These are phyloP conservation scores for Verticillium nonalfalfae DNA, from an alignment of 2,329 filamentous ascomycete species.

Conservation along the genomic window DNA sequence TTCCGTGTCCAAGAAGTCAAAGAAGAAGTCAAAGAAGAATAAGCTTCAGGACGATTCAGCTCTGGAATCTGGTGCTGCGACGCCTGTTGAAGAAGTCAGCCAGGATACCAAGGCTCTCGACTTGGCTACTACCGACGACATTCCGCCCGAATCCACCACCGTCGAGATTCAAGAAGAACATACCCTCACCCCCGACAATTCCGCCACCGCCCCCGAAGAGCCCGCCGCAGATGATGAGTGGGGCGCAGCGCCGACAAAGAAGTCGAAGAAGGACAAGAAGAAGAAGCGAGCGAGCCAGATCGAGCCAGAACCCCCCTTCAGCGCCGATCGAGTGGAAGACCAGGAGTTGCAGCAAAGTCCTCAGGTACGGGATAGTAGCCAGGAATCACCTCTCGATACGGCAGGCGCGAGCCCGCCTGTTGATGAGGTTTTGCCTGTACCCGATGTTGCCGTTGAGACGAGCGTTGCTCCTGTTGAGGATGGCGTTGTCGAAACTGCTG, in stretches of 20 bases:
- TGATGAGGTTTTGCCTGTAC: not conserved
- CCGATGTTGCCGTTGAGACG: not conserved
- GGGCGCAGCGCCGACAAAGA: slow-evolving; percentile 1
- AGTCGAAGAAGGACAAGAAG: slow-evolving; percentile 15
- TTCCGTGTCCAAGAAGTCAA: slow-evolving; percentile 7
- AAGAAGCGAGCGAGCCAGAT: slow-evolving; percentile 4
- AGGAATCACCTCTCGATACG: slow-evolving; percentile 1
- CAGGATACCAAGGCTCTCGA: not conserved
- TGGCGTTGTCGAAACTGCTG: not conserved
- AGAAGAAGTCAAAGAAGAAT: slow-evolving; percentile 13
- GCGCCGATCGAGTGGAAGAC: slow-evolving; percentile 1
- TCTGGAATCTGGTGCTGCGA: not conserved
- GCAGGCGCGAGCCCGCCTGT: not conserved
- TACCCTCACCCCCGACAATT: not conserved
- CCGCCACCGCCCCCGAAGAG: not conserved
- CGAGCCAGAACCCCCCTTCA: not conserved
- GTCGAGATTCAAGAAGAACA: not conserved
- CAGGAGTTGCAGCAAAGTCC: slow-evolving; percentile 4
- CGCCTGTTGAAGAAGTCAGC: not conserved
- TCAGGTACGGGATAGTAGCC: slow-evolving; percentile 3
- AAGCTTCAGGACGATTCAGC: slow-evolving; percentile 3
- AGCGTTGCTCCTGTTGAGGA: slow-evolving; percentile 1
- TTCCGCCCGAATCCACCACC: not conserved
- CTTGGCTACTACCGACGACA: not conserved
- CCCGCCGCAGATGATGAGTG: not conserved